Evolutionary conservation across 2,329 filamentous ascomycete species (phyloP), one percentile per base, ranked within the genome.

Genomic region (Diaporthe ilicicola): DNA sequence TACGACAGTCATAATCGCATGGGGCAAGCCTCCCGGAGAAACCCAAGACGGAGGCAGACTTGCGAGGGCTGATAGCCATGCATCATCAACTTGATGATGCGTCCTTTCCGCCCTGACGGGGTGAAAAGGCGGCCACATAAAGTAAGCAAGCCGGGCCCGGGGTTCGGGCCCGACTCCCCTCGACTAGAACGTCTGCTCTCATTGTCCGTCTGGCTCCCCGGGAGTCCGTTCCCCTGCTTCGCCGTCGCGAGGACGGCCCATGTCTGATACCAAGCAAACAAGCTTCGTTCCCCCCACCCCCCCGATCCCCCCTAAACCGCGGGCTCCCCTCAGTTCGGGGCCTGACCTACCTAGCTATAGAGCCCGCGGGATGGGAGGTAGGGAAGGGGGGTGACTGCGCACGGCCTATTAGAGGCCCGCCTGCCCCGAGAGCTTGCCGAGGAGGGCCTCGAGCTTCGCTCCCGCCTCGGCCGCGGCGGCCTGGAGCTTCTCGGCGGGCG

Each of bases 71-170:
- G 3, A 54, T 22, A n/a, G 51, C 51, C 51, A 54, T 54, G 51
- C 51, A 54, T 54, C 51, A 54, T 54, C 51, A 54, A 34, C 29
- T 54, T 13, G 51, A 54, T 54, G 51, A 54, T 54, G 51, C 51
- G 8, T 54, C 51, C 51, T 54, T 37, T 19, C 51, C 19, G 17
- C 19, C 19, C 12, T 34, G 9, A 39, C 6, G 37, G 37, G 32
- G 32, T 5, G 27, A 29, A 32, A 53, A 54, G 51, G 29, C 29
- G 51, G 51, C 51, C 29, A 54, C 51, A 22, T 54, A 54, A 10
- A 22, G 19, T 32, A 54, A 37, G 51, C 29, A 54, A 37, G 51
- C 29, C 29, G 34, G 51, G 19, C 19, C 29, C 51, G 19, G 9
- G 17, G 29, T 13, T 2, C 15, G 50, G 51, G 29, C 29, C 51